These are phyloP conservation scores for Epichloe uncinata DNA, from an alignment of 2,329 filamentous ascomycete species.

Conservation along the genomic window DNA sequence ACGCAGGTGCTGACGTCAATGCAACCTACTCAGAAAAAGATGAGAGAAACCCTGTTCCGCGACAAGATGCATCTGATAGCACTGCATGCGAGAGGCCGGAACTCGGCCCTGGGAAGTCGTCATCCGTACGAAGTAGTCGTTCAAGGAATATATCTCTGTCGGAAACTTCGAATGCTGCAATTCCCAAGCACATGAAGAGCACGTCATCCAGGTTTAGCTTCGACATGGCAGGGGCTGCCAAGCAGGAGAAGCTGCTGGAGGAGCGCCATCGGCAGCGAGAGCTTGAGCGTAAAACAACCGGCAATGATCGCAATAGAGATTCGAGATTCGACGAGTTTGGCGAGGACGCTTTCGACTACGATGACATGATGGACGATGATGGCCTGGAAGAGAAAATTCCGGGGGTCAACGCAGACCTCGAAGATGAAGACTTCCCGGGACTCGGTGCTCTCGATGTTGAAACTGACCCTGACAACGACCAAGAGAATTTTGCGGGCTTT, in stretches of 20 bases:
- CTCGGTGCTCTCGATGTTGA: conserved; percentile 11
- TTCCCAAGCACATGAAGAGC: conserved; percentile 58
- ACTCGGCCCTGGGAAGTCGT: background rate
- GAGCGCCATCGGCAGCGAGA: conserved; percentile 58
- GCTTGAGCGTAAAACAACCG: conserved; percentile 40
- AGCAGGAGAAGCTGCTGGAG: conserved; percentile 55
- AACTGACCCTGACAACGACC: conserved; percentile 38
- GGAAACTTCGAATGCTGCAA: conserved; percentile 32
- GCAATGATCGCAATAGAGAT: conserved; percentile 27
- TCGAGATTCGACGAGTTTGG: conserved; percentile 49
- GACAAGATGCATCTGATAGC: background rate
- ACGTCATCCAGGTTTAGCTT: conserved; percentile 73
- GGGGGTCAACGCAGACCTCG: conserved; percentile 24
- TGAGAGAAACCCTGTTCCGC: background rate
- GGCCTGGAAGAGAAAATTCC: conserved; percentile 56
- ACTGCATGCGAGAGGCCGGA: background rate
- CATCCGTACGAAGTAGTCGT: conserved; percentile 21
- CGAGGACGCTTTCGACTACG: conserved; percentile 46
- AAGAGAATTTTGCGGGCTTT: conserved; percentile 49
- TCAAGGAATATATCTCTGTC: conserved; percentile 42
- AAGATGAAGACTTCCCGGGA: conserved; percentile 1
- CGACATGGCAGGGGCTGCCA: conserved; percentile 59
- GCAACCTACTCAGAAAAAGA: background rate
- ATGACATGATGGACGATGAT: conserved; percentile 52
- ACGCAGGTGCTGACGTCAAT: background rate